Evolutionary conservation across 495 filamentous ascomycete species (phyloP).

Genomic region (Monascus purpureus): DNA sequence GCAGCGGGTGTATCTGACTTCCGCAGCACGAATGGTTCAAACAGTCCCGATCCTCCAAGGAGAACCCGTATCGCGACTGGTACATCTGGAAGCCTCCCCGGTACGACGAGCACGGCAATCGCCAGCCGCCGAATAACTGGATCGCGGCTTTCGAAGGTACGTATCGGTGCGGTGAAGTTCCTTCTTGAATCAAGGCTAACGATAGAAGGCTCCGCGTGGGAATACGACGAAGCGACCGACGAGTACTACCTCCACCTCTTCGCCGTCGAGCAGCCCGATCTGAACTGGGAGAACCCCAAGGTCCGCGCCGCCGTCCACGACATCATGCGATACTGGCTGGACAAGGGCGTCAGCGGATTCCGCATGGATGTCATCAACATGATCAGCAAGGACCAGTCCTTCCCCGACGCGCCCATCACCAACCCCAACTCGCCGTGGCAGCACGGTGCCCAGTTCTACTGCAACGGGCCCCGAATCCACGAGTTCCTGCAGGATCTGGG

Average conservation of each 20-base stretch:
- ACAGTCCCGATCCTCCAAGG: conserved; percentile 36
- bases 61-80: conserved; percentile 45
- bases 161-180: conserved; percentile 9
- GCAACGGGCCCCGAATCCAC: conserved; percentile 47
- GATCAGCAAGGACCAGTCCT: conserved; percentile 40
- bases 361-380: conserved; percentile 46
- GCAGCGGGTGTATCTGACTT: too few relatives aligned
- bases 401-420: conserved; percentile 42
- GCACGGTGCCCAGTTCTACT: conserved; percentile 32
- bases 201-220: conserved; percentile 32
- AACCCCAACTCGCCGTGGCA: conserved; percentile 23
- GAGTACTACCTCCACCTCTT: conserved; percentile 57
- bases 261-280: conserved; percentile 46
- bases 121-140: conserved; percentile 51
- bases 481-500: conserved; percentile 47
- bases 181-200: conserved; percentile 15
- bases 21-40: conserved; percentile 56
- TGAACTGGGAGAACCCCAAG: conserved; percentile 53
- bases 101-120: conserved; percentile 28
- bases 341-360: conserved; percentile 48
- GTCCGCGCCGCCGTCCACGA: conserved; percentile 45
- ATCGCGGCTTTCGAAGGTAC: conserved; percentile 24
- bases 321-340: conserved; percentile 51
- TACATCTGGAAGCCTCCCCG: conserved; percentile 49
- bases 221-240: conserved; percentile 41